Evolutionary conservation across 345 rosid species (phyloP), one percentile per base, ranked within the genome.

Genomic region (Excoecaria cochinchinensis): DNA sequence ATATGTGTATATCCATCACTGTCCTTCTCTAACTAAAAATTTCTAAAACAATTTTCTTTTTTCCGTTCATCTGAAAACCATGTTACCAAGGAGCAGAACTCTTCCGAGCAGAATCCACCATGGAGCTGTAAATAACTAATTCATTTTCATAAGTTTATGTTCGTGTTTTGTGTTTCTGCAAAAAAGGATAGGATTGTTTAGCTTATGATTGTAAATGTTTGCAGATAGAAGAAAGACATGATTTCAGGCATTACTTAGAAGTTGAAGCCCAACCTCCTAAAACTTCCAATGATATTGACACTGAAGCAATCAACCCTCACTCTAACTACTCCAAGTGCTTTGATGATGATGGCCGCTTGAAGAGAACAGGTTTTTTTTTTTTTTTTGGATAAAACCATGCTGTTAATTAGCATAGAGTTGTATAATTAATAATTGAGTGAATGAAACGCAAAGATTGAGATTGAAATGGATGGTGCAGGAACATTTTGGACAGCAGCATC

Each of bases 331-430:
- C 87, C 79, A 86, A 82, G 72, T 82, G 86, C 66, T 86, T 85
- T n/a, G 90, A 86, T 47, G 90, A 89, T 44, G 90, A 86, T 71
- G 92, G 92, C 63, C 90, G 85, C 73, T 71, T 83, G 78, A 86
- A 86, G 84, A 82, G 92, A 78, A 85, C 87, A 38, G 90, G 91
- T 88, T 52, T 4, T 31, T 12, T 19, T n/a, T 4, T 31, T 12
- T 19, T n/a, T n/a, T 5, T n/a, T 2, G 1, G 31, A 31, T 31
- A 2, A 31, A 31, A 31, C 31, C 31, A 31, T 31, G 31, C 1
- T 31, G 31, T 31, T 31, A 2, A 31, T 31, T 31, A 31, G 31
- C 31, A 31, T 31, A 31, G 1, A 31, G 31, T 31, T 31, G 31
- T 31, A 31, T 31, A 31, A 2, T 31, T 31, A 31, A 31, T 6